phyloP scores from a whole-genome alignment of 2,329 filamentous ascomycete species.

The Hypoxylon sp. region DNA sequence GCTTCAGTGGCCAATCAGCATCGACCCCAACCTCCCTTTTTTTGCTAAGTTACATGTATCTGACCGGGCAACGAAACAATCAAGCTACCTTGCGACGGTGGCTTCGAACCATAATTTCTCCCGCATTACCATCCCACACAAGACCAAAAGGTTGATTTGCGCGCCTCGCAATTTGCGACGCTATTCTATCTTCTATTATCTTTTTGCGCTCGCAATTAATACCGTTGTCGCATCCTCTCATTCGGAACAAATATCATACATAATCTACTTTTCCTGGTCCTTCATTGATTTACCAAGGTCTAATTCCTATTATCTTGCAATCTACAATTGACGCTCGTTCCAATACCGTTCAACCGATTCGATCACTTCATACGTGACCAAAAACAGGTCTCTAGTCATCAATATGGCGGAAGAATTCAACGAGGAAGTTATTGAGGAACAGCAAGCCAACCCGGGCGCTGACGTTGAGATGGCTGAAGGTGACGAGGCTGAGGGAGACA shows the following conservation, averaged over 20 bases:
- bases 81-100: slow-evolving; percentile 5
- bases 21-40: slow-evolving; percentile 14
- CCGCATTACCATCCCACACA: slow-evolving; percentile 10
- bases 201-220: slow-evolving; percentile 9
- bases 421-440: slow-evolving; percentile 52
- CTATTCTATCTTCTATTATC: slow-evolving; percentile 1
- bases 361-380: background rate
- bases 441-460: slow-evolving; percentile 49
- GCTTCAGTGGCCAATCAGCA: slow-evolving; percentile 19
- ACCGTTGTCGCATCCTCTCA: slow-evolving; percentile 23
- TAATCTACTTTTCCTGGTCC: background rate
- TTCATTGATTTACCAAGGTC: slow-evolving; percentile 7
- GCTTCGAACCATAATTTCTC: slow-evolving; percentile 5
- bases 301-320: background rate
- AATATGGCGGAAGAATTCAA: slow-evolving; percentile 53
- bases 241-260: background rate
- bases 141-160: slow-evolving; percentile 17
- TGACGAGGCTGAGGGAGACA: slow-evolving; percentile 53
- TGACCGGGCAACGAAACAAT: slow-evolving; percentile 15
- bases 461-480: slow-evolving; percentile 56
- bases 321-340: slow-evolving; percentile 1
- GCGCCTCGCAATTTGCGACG: slow-evolving; percentile 22
- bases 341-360: slow-evolving; percentile 3
- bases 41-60: background rate
- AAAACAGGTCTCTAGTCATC: background rate